Base-by-base conservation (phyloP, 164 flowering plant genomes). In the Aristolochia contorta region DNA sequence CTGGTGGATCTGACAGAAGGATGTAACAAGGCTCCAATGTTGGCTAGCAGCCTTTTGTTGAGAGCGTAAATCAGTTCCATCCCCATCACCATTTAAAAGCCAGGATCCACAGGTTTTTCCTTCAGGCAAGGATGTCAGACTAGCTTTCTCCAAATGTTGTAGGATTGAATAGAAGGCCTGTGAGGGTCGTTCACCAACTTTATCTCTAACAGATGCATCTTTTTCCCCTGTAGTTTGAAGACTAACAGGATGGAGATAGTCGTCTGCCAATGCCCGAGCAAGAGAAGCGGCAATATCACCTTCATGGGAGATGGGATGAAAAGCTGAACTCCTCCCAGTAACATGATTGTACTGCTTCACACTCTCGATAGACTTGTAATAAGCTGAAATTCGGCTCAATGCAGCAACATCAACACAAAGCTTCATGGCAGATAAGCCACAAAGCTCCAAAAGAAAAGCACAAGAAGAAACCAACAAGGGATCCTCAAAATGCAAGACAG, bases 241-340 rank as follows among this genome's bases (percentile, higher is more conserved):
- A 75, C 33, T 51, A 65, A 76, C 71, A 60, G 65, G 61, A 41
- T 78, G 85, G 61, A 80, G 71, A 74, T 88, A 85, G 59, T 82
- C 88, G 76, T 93, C 95, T 15, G 95, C 99, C 71, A 93, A 72
- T 57, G 96, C 90, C 73, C 79, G 81, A 64, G 95, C 97, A 58
- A 93, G 89, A 72, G 87, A 84, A 65, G 77, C 74, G 41, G 86
- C 61, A 56, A 82, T 60, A 71, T 84, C 85, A 76, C 70, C 76
- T 67, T 81, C 94, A 65, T 61, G 74, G 50, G 82, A 59, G 55
- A 61, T 59, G 5, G 78, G 67, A 81, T 78, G 82, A 67, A 81
- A 79, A 63, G 78, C 74, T 66, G 87, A 70, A 60, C 80, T 77
- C 65, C 68, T 80, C 0, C 83, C 80, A 19, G 81, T 78, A 64